Percentiles rank a stretch among this genome's conserved stretches.
phyloP scores from a whole-genome alignment of 2,329 filamentous ascomycete species.

The Ophiocordyceps camponoti-floridani region DNA sequence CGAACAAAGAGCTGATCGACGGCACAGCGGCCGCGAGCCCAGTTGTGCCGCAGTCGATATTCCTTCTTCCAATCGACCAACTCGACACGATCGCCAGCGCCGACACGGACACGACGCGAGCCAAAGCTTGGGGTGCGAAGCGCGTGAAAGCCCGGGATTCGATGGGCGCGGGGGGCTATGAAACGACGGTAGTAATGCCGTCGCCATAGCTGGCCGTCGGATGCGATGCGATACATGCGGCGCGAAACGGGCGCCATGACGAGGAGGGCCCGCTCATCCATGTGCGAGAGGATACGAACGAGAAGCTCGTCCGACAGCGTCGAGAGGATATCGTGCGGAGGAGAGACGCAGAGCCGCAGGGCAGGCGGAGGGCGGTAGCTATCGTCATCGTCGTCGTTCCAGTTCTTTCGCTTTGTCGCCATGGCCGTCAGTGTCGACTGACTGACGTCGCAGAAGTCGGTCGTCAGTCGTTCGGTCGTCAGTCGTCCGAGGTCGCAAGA shows the following conservation, averaged over 20 bases:
- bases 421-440: no score
- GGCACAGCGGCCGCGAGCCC: constrained; percentile 65
- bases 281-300: constrained; percentile 62
- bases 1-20: constrained; percentile 57
- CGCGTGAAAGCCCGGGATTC: constrained; percentile 46
- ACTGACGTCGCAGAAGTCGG: no score
- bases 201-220: constrained; percentile 84
- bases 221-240: constrained; percentile 53
- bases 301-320: constrained; percentile 73
- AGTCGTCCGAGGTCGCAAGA: no score
- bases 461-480: no score
- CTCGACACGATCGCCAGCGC: not conserved
- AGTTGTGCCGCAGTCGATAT: constrained; percentile 81
- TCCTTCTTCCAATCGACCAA: constrained; percentile 67
- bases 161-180: constrained; percentile 61
- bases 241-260: constrained; percentile 47
- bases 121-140: not conserved
- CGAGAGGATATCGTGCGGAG: constrained; percentile 42
- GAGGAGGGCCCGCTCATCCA: constrained; percentile 53
- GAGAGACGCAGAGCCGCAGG: not conserved
- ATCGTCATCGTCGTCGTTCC: not conserved
- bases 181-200: constrained; percentile 74
- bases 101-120: not conserved
- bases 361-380: not conserved
- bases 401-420: no score